Percentiles rank a stretch among this genome's conserved stretches.
Evolutionary conservation across 805 yeast species (phyloP).

Genomic region (Lachancea quebecensis): DNA sequence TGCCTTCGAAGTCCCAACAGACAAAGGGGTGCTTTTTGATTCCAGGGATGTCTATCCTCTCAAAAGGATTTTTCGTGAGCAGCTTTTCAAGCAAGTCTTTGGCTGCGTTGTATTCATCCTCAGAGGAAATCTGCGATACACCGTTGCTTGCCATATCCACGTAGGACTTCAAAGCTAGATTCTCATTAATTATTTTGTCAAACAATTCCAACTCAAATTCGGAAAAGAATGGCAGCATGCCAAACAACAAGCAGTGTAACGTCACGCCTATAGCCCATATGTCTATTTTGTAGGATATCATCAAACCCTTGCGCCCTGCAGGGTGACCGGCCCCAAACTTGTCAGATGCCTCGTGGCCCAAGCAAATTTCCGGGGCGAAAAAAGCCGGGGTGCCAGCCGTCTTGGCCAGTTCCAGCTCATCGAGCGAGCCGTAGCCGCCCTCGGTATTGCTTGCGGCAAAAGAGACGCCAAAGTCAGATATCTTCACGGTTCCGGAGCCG

Average conservation of each 20-base stretch:
- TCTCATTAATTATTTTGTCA: conserved; percentile 64
- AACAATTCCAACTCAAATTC: conserved; percentile 69
- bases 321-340: conserved; percentile 18
- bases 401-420: conserved; percentile 81
- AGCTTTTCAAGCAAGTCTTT: conserved; percentile 55
- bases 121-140: conserved; percentile 28
- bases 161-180: conserved; percentile 49
- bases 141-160: conserved; percentile 20
- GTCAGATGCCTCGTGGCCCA: conserved; percentile 35
- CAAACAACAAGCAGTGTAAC: conserved; percentile 78
- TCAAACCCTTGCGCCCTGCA: conserved; percentile 34
- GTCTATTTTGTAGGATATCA: conserved; percentile 77
- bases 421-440: conserved; percentile 19
- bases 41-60: conserved; percentile 61
- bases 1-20: conserved; percentile 34
- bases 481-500: conserved; percentile 68
- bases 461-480: conserved; percentile 95
- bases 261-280: conserved; percentile 98
- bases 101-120: conserved; percentile 37
- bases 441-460: conserved; percentile 41
- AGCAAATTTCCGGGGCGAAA: conserved; percentile 88
- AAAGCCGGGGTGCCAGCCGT: conserved; percentile 98
- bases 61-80: conserved; percentile 60
- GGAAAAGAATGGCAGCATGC: conserved; percentile 79
- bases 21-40: conserved; percentile 75